Percentiles rank a stretch among this genome's conserved stretches.
These are phyloP conservation scores for Iris macrosiphon DNA, from an alignment of 106 monocot species.

Conservation along the genomic window DNA sequence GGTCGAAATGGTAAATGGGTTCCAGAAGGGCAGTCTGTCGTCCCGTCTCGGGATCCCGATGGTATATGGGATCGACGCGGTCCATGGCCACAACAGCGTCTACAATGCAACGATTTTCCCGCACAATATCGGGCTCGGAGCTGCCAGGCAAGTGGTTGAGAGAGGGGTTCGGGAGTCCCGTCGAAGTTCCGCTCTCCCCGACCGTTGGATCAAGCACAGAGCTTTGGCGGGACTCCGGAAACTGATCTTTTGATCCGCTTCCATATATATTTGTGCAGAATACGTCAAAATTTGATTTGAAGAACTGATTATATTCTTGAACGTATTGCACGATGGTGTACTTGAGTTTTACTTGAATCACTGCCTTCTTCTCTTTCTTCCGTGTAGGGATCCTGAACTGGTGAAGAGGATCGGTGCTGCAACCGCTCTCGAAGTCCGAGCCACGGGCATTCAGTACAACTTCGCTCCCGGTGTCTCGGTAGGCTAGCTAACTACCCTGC, in stretches of 20 bases:
- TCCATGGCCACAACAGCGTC: slow-evolving; percentile 80
- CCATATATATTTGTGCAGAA: no score
- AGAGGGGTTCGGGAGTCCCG: not conserved
- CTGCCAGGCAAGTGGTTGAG: slow-evolving; percentile 36
- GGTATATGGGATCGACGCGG: slow-evolving; percentile 78
- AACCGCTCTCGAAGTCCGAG: slow-evolving; percentile 32
- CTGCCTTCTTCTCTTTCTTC: not conserved
- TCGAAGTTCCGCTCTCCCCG: not conserved
- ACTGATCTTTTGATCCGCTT: no score
- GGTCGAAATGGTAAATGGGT: slow-evolving; percentile 57
- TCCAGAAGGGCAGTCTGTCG: slow-evolving; percentile 55
- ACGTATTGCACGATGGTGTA: no score
- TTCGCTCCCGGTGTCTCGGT: slow-evolving; percentile 39
- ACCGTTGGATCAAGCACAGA: no score
- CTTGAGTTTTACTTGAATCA: not conserved
- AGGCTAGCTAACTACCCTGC: not conserved
- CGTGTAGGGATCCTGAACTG: slow-evolving; percentile 41
- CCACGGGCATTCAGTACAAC: slow-evolving; percentile 27
- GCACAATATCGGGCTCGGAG: slow-evolving; percentile 80
- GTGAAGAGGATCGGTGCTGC: slow-evolving; percentile 33
- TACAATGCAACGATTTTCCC: slow-evolving; percentile 80
- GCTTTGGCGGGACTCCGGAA: no score
- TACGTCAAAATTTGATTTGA: no score
- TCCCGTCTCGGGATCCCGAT: slow-evolving; percentile 80
- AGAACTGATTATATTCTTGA: no score